Conservation (phyloP, 2,329 filamentous ascomycete genomes). For the Penicillium sp. region DNA sequence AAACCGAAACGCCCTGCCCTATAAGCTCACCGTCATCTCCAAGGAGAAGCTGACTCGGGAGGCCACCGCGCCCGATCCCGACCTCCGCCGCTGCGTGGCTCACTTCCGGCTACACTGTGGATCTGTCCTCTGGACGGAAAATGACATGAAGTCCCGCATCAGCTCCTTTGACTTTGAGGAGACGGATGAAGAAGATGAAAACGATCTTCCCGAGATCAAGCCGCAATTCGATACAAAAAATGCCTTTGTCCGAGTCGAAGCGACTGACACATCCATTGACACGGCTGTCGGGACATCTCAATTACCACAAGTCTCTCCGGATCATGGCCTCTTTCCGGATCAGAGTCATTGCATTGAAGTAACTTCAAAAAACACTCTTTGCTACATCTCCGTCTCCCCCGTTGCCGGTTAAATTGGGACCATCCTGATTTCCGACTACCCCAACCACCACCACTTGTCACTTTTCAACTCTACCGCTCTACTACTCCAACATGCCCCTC, state of each 20-base stretch:
- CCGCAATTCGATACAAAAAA: neutral
- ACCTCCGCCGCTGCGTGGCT: constrained; percentile 37
- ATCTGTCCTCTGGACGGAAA: constrained; percentile 37
- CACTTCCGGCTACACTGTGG: constrained; percentile 38
- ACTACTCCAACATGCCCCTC: neutral
- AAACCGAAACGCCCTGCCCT: constrained; percentile 37
- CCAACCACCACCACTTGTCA: neutral
- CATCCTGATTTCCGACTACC: neutral
- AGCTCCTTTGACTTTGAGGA: constrained; percentile 40
- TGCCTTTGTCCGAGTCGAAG: constrained; percentile 4
- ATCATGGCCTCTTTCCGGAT: constrained; percentile 24
- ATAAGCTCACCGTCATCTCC: constrained; percentile 38
- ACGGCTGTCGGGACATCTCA: neutral
- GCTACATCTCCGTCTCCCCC: constrained; percentile 21
- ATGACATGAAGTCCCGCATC: constrained; percentile 39
- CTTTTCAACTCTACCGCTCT: neutral
- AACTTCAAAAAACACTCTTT: constrained; percentile 26
- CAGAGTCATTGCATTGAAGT: constrained; percentile 33
- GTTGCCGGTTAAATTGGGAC: constrained; percentile 8
- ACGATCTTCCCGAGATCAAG: constrained; percentile 18
- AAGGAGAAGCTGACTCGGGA: constrained; percentile 39
- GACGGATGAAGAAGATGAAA: constrained; percentile 33
- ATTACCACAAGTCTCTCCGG: constrained; percentile 5
- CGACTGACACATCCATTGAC: constrained; percentile 11
- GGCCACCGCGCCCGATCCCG: constrained; percentile 37